These are phyloP conservation scores for Osmozyma mogii DNA, from an alignment of 805 yeast genomes.

Conservation along the genomic window DNA sequence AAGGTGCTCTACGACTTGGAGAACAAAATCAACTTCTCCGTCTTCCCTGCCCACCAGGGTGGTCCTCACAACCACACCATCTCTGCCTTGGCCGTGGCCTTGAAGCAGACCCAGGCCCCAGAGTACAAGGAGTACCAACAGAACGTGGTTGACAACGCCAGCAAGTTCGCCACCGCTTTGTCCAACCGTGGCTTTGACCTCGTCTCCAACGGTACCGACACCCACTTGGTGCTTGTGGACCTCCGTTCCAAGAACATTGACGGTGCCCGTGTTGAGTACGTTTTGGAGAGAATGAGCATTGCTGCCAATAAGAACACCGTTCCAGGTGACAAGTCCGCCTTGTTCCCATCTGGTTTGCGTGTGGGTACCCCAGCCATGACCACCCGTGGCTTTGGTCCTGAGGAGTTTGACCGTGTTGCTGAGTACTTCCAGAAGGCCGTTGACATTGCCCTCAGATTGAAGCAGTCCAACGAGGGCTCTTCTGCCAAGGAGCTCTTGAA, in stretches of 20 bases:
- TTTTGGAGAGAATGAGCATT: conserved; percentile 82
- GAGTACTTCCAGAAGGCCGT: conserved; percentile 75
- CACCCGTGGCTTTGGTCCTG: conserved; percentile 79
- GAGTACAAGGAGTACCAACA: conserved; percentile 83
- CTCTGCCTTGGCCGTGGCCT: conserved; percentile 90
- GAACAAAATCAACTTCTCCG: conserved; percentile 88
- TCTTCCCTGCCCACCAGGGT: conserved; percentile 99
- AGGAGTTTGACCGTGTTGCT: conserved; percentile 76
- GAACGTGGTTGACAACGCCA: conserved; percentile 75
- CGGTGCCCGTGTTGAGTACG: conserved; percentile 93
- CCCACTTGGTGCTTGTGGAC: conserved; percentile 83
- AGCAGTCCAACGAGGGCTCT: conserved; percentile 49
- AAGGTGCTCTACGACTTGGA: conserved; percentile 83
- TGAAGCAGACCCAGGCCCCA: conserved; percentile 84
- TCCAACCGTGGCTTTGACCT: conserved; percentile 58
- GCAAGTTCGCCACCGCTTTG: conserved; percentile 65
- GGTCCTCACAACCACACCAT: conserved; percentile 99
- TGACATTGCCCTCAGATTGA: conserved; percentile 54
- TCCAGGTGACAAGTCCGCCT: conserved; percentile 93
- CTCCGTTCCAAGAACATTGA: conserved; percentile 75
- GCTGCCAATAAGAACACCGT: conserved; percentile 95
- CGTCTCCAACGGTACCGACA: conserved; percentile 92
- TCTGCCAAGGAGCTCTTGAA: conserved; percentile 54
- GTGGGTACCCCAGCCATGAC: conserved; percentile 99
- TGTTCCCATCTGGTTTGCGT: conserved; percentile 93